Conservation (phyloP, 108 stramenopile species). For the Nitzschia inconspicua region DNA sequence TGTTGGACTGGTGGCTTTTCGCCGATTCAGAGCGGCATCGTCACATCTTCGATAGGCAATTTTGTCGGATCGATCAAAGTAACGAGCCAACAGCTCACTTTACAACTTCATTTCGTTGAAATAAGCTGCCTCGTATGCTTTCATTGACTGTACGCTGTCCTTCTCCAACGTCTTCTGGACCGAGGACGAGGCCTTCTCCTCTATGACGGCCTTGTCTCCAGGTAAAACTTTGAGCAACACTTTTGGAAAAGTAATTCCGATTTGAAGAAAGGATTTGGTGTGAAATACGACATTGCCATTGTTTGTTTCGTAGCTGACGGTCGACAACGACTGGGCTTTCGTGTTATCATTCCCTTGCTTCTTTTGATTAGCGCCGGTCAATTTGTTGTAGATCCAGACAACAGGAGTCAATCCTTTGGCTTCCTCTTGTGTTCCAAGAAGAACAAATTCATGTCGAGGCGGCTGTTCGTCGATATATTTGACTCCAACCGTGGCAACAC, state of each 20-base stretch:
- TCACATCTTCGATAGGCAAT: too few species aligned
- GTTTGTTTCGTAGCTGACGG: constrained; percentile 7
- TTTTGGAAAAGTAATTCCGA: constrained; percentile 35
- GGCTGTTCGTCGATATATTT: constrained; percentile 12
- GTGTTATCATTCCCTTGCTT: not conserved
- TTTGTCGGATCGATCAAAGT: too few species aligned
- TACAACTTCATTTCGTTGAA: too few species aligned
- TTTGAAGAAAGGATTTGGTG: constrained; percentile 7
- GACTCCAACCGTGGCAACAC: constrained; percentile 27
- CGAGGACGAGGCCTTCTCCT: constrained; percentile 31
- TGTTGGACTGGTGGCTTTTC: too few species aligned
- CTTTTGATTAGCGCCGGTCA: constrained; percentile 29
- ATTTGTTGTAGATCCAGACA: constrained; percentile 48
- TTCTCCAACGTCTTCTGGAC: constrained; percentile 28
- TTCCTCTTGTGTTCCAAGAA: constrained; percentile 22
- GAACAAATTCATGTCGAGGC: constrained; percentile 27
- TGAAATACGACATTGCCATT: constrained; percentile 12
- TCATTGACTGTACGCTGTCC: constrained; percentile 29
- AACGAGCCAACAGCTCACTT: too few species aligned
- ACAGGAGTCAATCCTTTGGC: constrained; percentile 25
- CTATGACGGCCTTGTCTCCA: constrained; percentile 39
- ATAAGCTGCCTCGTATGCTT: constrained; percentile 27
- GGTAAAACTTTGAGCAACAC: constrained; percentile 44
- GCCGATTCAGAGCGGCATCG: too few species aligned
- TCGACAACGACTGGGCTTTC: constrained; percentile 1